Base-by-base conservation (phyloP, 352 stramenopile genomes). In the Globisporangium lucens region DNA sequence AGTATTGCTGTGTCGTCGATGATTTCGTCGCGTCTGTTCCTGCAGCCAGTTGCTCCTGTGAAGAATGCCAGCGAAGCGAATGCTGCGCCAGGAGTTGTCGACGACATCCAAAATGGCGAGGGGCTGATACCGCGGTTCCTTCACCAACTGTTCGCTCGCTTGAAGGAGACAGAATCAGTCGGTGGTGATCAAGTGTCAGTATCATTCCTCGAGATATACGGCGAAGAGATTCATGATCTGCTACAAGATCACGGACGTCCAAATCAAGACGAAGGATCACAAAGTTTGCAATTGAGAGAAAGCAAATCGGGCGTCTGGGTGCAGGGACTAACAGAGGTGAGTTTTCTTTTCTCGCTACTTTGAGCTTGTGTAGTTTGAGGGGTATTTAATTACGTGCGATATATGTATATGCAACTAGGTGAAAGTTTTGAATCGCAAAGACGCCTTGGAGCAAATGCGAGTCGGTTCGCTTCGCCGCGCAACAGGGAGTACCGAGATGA, bases 181-280 rank as follows among this genome's bases (percentile, higher is more conserved):
- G 65, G 65, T 2, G 76, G 75, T 1, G 72, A 75, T 59, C 74
- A 90, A 51, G 73, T 95, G 3, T 89, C 82, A 0, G 89, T 95
- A n/a, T 96, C 89, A 3, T 96, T 94, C 68, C 79, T 99, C 5
- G 97, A 99, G 77, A 98, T 99, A 17, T 99, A 99, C 55, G 96
- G 96, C 24, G 95, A 99, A 78, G 96, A 99, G 65, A 97, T 99
- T 61, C 89, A 97, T 66, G 97, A 99, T 74, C 72, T 99, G 35
- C 75, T 99, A 1, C 77, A 41, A 24, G 56, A 95, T 52, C 76
- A 74, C 9, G 17, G 69, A n/a, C 72, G 74, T n/a, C 29, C 56
- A 13, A 68, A 74, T 38, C 69, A 68, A 3, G 68, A 70, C 38
- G 72, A 76, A 52, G 64, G 69, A 8, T 69, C 71, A 0, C 84